A percentile compares a stretch with the other conserved stretches of the same genome.
phyloP scores from a whole-genome alignment of 139 green algal genomes.

The Chlorella sp. region DNA sequence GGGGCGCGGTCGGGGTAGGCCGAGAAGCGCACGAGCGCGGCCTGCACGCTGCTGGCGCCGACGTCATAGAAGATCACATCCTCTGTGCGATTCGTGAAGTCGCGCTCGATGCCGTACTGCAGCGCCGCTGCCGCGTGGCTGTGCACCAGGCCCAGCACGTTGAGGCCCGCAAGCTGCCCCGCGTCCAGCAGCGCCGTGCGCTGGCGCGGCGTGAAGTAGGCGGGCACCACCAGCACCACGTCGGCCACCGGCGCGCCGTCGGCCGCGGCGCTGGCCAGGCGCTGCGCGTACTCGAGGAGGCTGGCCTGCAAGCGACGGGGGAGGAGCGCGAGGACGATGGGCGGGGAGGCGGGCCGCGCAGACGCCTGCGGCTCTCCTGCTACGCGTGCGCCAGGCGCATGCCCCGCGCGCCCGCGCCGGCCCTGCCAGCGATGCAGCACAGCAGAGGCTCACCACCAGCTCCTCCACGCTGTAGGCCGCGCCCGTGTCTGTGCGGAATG shows the following conservation, averaged over 20 bases:
- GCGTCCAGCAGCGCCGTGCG: constrained; percentile 63
- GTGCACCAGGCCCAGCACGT: constrained; percentile 91
- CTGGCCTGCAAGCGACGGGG: constrained; percentile 60
- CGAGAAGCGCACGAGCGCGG: constrained; percentile 84
- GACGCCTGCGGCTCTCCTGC: too few species aligned
- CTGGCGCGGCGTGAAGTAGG: constrained; percentile 78
- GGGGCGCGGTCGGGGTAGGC: constrained; percentile 69
- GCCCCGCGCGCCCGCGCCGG: too few species aligned
- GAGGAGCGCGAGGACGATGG: too few species aligned
- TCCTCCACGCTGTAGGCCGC: constrained; percentile 77
- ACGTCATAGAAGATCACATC: constrained; percentile 94
- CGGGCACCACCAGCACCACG: constrained; percentile 86
- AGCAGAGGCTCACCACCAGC: constrained; percentile 82
- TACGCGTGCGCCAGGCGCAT: too few species aligned
- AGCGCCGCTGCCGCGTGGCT: constrained; percentile 91
- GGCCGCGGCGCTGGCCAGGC: constrained; percentile 73
- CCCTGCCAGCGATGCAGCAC: too few species aligned
- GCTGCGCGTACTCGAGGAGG: constrained; percentile 86
- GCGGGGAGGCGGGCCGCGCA: too few species aligned
- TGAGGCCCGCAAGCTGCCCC: constrained; percentile 75
- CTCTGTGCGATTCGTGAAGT: constrained; percentile 84
- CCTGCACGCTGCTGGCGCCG: constrained; percentile 76
- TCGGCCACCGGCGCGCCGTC: constrained; percentile 73
- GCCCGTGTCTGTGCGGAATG: constrained; percentile 47
- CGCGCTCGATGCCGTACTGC: constrained; percentile 96